A percentile compares a stretch with the other conserved stretches of the same genome.
phyloP scores from a whole-genome alignment of 2,329 filamentous ascomycete species.

The Fusarium tuaranense region DNA sequence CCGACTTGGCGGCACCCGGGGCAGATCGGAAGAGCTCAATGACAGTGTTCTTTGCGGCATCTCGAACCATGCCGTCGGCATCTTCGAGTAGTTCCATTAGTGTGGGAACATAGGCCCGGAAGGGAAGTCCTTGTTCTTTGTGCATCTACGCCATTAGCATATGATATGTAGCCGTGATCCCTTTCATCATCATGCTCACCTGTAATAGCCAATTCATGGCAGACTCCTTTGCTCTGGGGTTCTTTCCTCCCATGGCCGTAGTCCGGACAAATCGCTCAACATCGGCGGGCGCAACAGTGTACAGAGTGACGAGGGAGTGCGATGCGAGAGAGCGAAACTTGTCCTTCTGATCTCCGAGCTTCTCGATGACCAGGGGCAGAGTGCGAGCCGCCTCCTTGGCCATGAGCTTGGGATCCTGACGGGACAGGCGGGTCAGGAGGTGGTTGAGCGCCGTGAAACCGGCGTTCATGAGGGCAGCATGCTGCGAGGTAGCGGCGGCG shows the following conservation, averaged over 20 bases:
- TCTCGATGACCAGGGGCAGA: constrained; percentile 82
- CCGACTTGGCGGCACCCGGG: constrained; percentile 85
- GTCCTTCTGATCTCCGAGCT: constrained; percentile 89
- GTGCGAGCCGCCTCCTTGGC: constrained; percentile 77
- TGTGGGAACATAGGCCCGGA: constrained; percentile 83
- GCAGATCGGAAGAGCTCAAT: constrained; percentile 89
- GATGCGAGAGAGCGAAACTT: constrained; percentile 81
- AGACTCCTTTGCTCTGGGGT: constrained; percentile 84
- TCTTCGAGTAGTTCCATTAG: constrained; percentile 92
- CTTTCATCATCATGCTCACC: constrained; percentile 56
- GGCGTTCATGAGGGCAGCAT: constrained; percentile 81
- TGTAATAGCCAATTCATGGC: constrained; percentile 87
- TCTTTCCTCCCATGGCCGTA: constrained; percentile 81
- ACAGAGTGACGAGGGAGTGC: constrained; percentile 83
- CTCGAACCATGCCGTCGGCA: constrained; percentile 87
- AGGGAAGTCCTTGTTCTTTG: constrained; percentile 80
- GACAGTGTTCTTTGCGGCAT: constrained; percentile 83
- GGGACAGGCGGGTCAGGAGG: constrained; percentile 84
- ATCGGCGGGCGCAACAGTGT: constrained; percentile 74
- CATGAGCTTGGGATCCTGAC: constrained; percentile 83
- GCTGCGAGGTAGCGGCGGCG: constrained; percentile 79
- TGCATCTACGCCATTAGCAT: constrained; percentile 72
- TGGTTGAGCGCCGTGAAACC: constrained; percentile 91
- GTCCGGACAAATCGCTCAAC: constrained; percentile 86
- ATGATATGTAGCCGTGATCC: not conserved